Evolutionary conservation across 2,329 filamentous ascomycete species (phyloP).

Genomic region (Aspergillus sp.): DNA sequence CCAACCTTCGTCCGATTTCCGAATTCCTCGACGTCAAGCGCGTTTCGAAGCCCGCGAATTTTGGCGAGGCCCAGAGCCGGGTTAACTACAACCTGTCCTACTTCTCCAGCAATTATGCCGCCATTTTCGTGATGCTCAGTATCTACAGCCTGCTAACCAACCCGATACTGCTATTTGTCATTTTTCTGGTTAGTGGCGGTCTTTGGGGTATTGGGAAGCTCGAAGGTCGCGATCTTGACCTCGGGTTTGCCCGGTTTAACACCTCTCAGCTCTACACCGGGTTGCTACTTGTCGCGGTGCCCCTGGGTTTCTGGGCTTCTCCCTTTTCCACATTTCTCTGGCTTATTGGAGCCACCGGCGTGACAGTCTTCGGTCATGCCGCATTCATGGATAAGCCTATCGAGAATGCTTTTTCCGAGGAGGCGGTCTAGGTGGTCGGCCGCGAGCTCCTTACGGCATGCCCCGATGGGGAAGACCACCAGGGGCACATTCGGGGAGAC

Average conservation of each 20-base stretch:
- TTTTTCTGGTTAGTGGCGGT: conserved; percentile 79
- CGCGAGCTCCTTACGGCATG: conserved; percentile 91
- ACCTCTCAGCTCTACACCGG: conserved; percentile 92
- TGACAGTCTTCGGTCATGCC: conserved; percentile 92
- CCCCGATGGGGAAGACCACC: conserved; percentile 99
- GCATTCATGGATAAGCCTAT: conserved; percentile 97
- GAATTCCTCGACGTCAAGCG: conserved; percentile 98
- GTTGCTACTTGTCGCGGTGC: conserved; percentile 78
- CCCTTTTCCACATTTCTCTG: conserved; percentile 84
- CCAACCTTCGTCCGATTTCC: conserved; percentile 84
- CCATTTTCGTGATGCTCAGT: conserved; percentile 90
- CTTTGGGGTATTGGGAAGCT: conserved; percentile 92
- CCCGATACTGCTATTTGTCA: conserved; percentile 82
- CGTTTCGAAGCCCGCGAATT: conserved; percentile 89
- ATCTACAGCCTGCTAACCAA: conserved; percentile 95
- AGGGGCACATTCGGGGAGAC: conserved; percentile 72
- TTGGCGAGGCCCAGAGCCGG: conserved; percentile 82
- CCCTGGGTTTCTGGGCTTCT: conserved; percentile 80
- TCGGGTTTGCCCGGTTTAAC: conserved; percentile 79
- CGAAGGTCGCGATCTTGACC: conserved; percentile 80
- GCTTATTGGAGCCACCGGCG: conserved; percentile 93
- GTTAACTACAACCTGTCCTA: conserved; percentile 97
- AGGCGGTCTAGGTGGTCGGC: conserved; percentile 99
- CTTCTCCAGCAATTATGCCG: conserved; percentile 98
- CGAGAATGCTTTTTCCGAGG: conserved; percentile 99